A percentile compares a stretch with the other conserved stretches of the same genome.
Evolutionary conservation across 192 early-diverging fungal genomes (phyloP).

Genomic region (Powellomyces hirtus): DNA sequence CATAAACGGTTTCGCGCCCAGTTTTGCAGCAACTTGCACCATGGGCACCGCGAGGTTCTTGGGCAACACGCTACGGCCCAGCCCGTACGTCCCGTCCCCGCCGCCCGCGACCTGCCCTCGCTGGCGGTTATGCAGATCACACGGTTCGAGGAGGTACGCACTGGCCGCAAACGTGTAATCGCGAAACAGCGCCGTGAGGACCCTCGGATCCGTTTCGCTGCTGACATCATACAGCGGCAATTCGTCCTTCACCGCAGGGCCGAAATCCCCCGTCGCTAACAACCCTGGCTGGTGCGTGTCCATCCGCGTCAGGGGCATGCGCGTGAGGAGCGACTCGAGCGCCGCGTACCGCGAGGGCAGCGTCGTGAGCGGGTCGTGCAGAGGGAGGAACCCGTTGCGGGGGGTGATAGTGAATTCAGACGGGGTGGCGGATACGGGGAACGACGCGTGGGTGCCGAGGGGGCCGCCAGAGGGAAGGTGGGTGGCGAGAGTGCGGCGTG

Average conservation of each 20-base stretch:
- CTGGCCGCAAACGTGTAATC: constrained; percentile 87
- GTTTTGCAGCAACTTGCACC: constrained; percentile 64
- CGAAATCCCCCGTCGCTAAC: constrained; percentile 75
- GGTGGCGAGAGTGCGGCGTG: constrained; percentile 1
- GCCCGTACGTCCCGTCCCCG: constrained; percentile 64
- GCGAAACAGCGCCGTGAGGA: constrained; percentile 79
- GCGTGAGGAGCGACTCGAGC: constrained; percentile 69
- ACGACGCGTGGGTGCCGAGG: background rate
- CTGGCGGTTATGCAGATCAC: constrained; percentile 73
- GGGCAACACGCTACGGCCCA: constrained; percentile 74
- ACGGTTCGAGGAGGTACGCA: constrained; percentile 86
- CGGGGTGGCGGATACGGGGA: background rate
- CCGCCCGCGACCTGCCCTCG: constrained; percentile 12
- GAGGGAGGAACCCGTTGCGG: constrained; percentile 55
- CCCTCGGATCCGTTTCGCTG: constrained; percentile 64
- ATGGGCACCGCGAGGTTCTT: constrained; percentile 77
- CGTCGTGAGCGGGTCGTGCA: constrained; percentile 62
- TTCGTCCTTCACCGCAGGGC: constrained; percentile 68
- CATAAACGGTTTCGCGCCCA: constrained; percentile 68
- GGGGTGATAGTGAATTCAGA: constrained; percentile 44
- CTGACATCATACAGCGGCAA: constrained; percentile 73
- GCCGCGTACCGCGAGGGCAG: constrained; percentile 69
- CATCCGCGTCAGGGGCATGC: constrained; percentile 70
- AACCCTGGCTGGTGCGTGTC: constrained; percentile 70
- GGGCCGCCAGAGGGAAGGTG: background rate